Base-by-base conservation (phyloP, 768 basidiomycete genomes). In the Trametes cinnabarina region DNA sequence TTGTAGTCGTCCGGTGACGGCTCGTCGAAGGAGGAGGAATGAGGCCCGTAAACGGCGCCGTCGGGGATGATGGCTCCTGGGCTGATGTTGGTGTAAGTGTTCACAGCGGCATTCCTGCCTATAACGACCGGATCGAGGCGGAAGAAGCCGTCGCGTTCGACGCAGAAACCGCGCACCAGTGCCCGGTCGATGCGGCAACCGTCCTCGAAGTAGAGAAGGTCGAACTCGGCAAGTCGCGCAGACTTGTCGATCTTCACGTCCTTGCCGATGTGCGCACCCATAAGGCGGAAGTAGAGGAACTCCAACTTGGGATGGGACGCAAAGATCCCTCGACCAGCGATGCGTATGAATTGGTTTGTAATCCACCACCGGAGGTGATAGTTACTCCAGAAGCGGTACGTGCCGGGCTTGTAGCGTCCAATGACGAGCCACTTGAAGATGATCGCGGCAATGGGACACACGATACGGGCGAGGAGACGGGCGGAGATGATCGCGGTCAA, bases 381-480 rank as follows among this genome's bases (percentile, higher is more conserved):
- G 3, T 44, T 56, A n/a, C 74, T 74, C 74, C 75, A 79, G 66
- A 63, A 61, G 11, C 47, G 48, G 42, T 66, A 65, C 35, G 37
- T 55, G 0, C 63, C 66, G 6, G 66, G 63, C 49, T 48, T 73
- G 66, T 79, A 77, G 26, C 65, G 64, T 1, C 79, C 78, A 43
- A 81, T 79, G 47, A 79, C 69, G 39, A 76, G 32, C 78, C 79
- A 81, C 51, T 81, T 79, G 72, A 79, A 77, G 10, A 67, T 12
- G 49, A 79, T 79, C 0, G 78, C 71, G 4, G 64, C 57, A 22
- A 79, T 30, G 2, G 79, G 79, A 23, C 71, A 72, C 23, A 77
- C 53, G 37, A 75, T 67, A 17, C 76, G 70, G 17, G 71, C 70
- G 4, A 66, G 54, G 4, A 76, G 48, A 26, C 77, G 68, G 0